phyloP scores from a whole-genome alignment of 352 stramenopile genomes.

The Pythium dissimile region DNA sequence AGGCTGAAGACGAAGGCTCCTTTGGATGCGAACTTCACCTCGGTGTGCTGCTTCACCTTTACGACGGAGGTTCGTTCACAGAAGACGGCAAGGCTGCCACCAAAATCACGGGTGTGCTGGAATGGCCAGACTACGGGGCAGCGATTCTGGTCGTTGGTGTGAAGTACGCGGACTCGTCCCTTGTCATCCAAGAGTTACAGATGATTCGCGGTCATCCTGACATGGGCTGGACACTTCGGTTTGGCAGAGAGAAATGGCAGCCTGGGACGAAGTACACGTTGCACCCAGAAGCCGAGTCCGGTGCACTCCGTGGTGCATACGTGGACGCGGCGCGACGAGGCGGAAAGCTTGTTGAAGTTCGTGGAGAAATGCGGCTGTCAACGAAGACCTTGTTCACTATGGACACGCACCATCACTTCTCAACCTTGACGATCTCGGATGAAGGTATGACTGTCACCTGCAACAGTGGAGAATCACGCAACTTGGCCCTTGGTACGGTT shows the following conservation, averaged over 20 bases:
- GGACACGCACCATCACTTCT: conserved; percentile 75
- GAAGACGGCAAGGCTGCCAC: not conserved
- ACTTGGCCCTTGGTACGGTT: conserved; percentile 79
- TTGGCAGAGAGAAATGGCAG: conserved; percentile 85
- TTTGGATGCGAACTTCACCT: conserved; percentile 80
- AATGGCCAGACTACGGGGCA: conserved; percentile 82
- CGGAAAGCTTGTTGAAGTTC: conserved; percentile 61
- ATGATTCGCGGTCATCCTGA: conserved; percentile 76
- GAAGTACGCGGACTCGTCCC: conserved; percentile 42
- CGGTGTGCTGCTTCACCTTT: conserved; percentile 74
- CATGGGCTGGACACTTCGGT: conserved; percentile 86
- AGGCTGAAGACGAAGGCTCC: conserved; percentile 64
- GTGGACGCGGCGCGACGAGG: conserved; percentile 47
- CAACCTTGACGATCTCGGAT: conserved; percentile 72
- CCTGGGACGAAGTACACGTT: conserved; percentile 84
- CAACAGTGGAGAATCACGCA: conserved; percentile 81
- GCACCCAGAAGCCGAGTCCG: conserved; percentile 9
- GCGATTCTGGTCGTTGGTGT: conserved; percentile 63
- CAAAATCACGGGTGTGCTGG: conserved; percentile 64
- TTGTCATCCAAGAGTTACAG: conserved; percentile 81
- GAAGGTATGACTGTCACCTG: conserved; percentile 79
- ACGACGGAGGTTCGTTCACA: conserved; percentile 17
- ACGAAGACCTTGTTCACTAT: conserved; percentile 84
- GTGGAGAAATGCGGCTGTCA: conserved; percentile 57
- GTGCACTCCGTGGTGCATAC: conserved; percentile 50